phyloP scores from a whole-genome alignment of 2,329 filamentous ascomycete species.

The Hypocrella siamensis region DNA sequence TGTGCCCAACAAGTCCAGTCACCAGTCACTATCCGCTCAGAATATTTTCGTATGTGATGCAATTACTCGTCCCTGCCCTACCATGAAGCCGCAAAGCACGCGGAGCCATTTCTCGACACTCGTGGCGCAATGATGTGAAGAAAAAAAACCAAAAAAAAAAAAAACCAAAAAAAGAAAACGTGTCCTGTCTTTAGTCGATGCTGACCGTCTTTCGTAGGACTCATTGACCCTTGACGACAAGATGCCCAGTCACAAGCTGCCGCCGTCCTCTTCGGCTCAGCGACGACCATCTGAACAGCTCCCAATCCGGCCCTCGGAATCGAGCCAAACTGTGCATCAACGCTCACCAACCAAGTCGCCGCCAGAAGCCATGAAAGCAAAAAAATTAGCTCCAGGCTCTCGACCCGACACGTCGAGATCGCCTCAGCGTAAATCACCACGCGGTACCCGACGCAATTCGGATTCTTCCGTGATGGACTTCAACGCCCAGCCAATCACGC shows the following conservation, averaged over 20 bases:
- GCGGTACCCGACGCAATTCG: conserved; percentile 57
- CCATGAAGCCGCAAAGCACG: background rate
- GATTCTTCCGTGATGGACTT: conserved; percentile 57
- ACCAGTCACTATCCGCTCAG: conserved; percentile 38
- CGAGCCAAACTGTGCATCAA: conserved; percentile 21
- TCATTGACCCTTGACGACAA: conserved; percentile 52
- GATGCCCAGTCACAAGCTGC: conserved; percentile 16
- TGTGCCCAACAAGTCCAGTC: conserved; percentile 32
- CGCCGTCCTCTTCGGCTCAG: conserved; percentile 22
- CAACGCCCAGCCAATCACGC: conserved; percentile 39
- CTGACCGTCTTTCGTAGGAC: conserved; percentile 32
- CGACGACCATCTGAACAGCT: conserved; percentile 19
- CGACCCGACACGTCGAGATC: conserved; percentile 19
- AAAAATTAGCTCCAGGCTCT: conserved; percentile 16
- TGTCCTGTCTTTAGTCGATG: background rate
- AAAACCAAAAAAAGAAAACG: no score
- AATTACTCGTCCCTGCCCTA: background rate
- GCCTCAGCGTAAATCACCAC: conserved; percentile 21
- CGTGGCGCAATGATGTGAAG: no score
- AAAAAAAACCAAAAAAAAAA: no score
- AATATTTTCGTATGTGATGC: conserved; percentile 58
- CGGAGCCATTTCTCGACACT: no score
- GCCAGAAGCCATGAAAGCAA: conserved; percentile 44
- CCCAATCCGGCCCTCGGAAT: conserved; percentile 18
- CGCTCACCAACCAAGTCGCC: conserved; percentile 52